phyloP scores from a whole-genome alignment of 495 filamentous ascomycete species.

The Xylaria grammica region DNA sequence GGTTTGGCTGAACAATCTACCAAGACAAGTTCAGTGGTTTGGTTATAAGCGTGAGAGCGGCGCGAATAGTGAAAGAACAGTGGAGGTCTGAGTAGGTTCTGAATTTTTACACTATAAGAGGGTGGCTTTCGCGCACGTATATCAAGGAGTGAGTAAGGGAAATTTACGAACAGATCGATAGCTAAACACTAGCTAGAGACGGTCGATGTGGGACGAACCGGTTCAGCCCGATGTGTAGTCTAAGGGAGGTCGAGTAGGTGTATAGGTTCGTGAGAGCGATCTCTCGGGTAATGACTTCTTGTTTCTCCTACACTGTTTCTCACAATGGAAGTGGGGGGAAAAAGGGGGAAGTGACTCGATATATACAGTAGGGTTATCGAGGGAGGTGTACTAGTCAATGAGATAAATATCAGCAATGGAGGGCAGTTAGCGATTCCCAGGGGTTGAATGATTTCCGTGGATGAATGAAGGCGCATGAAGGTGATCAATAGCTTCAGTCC shows the following conservation, averaged over 20 bases:
- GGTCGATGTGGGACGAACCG: neutral
- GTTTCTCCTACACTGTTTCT: neutral
- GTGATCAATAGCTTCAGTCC: slow-evolving; percentile 29
- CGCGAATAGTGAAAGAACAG: no score
- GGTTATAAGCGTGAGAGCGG: no score
- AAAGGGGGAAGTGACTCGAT: neutral
- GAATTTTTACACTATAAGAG: no score
- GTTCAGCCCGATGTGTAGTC: neutral
- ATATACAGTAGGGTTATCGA: neutral
- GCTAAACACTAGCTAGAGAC: neutral
- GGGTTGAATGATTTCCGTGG: neutral
- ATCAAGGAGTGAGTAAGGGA: neutral
- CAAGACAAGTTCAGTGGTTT: slow-evolving; percentile 9
- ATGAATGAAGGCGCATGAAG: slow-evolving; percentile 21
- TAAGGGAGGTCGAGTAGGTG: neutral
- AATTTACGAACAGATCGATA: neutral
- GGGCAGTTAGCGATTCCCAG: neutral
- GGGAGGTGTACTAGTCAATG: neutral
- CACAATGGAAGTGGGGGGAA: neutral
- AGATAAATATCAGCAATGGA: neutral
- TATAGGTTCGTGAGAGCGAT: neutral
- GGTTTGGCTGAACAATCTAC: slow-evolving; percentile 3
- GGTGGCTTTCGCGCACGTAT: neutral
- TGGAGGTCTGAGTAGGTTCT: no score
- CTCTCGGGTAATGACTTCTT: neutral